phyloP scores from a whole-genome alignment of 2,329 filamentous ascomycete species.

The Botrytis sinoallii region DNA sequence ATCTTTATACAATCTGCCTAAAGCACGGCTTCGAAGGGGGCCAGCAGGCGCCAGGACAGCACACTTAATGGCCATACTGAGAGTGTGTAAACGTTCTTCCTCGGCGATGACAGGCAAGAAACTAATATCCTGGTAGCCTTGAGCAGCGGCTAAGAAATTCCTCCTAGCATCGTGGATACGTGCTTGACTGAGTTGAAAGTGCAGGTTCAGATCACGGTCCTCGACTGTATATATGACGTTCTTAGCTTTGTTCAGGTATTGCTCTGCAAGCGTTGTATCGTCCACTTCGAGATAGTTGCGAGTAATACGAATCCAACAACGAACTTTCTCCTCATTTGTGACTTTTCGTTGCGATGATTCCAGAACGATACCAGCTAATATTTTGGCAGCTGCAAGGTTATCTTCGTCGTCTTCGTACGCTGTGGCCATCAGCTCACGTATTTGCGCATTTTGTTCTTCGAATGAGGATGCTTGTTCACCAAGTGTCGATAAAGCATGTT shows the following conservation, averaged over 20 bases:
- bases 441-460: constrained; percentile 76
- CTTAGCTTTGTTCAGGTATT: constrained; percentile 91
- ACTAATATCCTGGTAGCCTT: constrained; percentile 85
- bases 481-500: constrained; percentile 67
- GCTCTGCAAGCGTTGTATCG: constrained; percentile 80
- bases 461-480: constrained; percentile 64
- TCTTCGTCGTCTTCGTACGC: constrained; percentile 82
- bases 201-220: constrained; percentile 70
- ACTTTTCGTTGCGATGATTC: constrained; percentile 86
- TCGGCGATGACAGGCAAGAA: constrained; percentile 76
- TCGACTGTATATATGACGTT: constrained; percentile 79
- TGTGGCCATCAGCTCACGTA: constrained; percentile 78
- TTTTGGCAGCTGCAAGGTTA: constrained; percentile 72
- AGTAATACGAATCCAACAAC: constrained; percentile 90
- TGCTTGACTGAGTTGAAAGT: constrained; percentile 89
- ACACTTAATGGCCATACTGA: constrained; percentile 85
- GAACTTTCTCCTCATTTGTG: constrained; percentile 75
- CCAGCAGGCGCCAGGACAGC: constrained; percentile 90
- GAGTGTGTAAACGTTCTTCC: constrained; percentile 78
- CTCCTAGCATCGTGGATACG: constrained; percentile 89
- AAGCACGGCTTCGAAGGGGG: constrained; percentile 72
- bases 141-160: constrained; percentile 81
- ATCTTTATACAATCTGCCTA: constrained; percentile 89
- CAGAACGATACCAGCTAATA: constrained; percentile 74
- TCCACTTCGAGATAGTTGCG: constrained; percentile 92